phyloP scores from a whole-genome alignment of 2,329 filamentous ascomycete genomes.

The Fusarium nelsonii region DNA sequence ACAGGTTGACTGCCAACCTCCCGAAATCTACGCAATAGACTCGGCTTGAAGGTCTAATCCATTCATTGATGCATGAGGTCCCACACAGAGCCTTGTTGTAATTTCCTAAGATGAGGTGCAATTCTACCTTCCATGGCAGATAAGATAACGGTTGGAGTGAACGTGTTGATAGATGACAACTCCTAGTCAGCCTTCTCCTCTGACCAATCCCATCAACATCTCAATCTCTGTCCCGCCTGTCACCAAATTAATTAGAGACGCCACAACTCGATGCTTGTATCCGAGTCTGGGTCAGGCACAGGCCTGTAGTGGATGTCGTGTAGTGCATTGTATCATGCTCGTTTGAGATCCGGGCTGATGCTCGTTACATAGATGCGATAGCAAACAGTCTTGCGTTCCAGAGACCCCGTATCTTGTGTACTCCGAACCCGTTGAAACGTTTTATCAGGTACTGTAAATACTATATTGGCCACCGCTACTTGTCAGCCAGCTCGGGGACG shows the following conservation, averaged over 20 bases:
- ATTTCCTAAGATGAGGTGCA: constrained; percentile 50
- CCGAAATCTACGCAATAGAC: constrained; percentile 16
- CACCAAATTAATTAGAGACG: constrained; percentile 31
- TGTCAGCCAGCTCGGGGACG: constrained; percentile 5
- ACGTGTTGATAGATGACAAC: constrained; percentile 12
- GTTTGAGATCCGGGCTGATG: constrained; percentile 26
- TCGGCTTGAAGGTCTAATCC: constrained; percentile 27
- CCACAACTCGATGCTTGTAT: constrained; percentile 33
- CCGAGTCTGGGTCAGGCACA: neutral
- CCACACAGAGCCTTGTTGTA: constrained; percentile 39
- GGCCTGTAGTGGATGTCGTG: constrained; percentile 3
- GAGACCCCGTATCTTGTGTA: constrained; percentile 4
- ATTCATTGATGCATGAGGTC: constrained; percentile 34
- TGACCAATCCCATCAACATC: constrained; percentile 23
- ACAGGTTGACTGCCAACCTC: constrained; percentile 18
- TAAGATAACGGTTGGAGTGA: constrained; percentile 24
- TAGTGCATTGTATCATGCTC: constrained; percentile 25
- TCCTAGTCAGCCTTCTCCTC: neutral
- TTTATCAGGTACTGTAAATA: neutral
- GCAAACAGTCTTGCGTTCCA: constrained; percentile 35
- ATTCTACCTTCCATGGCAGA: constrained; percentile 39
- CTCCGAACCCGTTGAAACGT: constrained; percentile 1
- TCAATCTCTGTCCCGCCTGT: constrained; percentile 30
- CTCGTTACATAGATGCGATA: constrained; percentile 7
- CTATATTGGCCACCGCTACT: constrained; percentile 1